Evolutionary conservation across 2,329 filamentous ascomycete genomes (phyloP), one percentile per base, ranked within the genome.

Genomic region (Boeremia lycopersici): DNA sequence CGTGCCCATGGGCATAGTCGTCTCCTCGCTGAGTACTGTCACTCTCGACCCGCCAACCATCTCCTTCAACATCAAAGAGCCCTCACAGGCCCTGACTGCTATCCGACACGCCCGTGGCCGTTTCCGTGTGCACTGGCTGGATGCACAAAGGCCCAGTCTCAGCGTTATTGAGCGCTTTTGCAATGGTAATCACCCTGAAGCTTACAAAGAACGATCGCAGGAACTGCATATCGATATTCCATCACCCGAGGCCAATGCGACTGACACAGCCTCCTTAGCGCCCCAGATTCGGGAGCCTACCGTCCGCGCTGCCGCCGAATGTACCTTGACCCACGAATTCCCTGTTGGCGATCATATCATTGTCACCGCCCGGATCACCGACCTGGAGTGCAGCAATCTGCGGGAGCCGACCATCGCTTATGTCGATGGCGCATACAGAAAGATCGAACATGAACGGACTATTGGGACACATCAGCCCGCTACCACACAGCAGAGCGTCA

Each of bases 21-120:
- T 87, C 29, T 87, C 85, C 3, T 87, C 84, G 1, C 82, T 88
- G 70, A 85, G 75, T 56, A 84, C 84, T 4, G 82, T 87, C 12
- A 81, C 83, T 0, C 73, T 87, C 3, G 66, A 76, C 28, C 85
- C 85, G 1, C 83, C 85, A 0, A 76, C 84, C n/a, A 76, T 87
- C 25, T 84, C 83, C 1, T 87, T 88, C 77, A 88, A 87, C 57
- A 77, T 87, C 51, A 81, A 80, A 46, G 62, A 78, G 2, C 82
- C 83, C 2, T 86, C 84, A 1, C 76, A 80, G 33, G 86, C 84
- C 0, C 78, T 84, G 42, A 76, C 79, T 48, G 82, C 82, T 6
- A 81, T 87, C 17, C 79, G 78, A 0, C 63, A 62, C 3, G 67
- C 72, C 4, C 64, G 74, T 0, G 65, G 67, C 9, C 59, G 41